A percentile compares a stretch with the other conserved stretches of the same genome.
Conservation (phyloP, 139 green algal genomes). For the Closterium sp. region DNA sequence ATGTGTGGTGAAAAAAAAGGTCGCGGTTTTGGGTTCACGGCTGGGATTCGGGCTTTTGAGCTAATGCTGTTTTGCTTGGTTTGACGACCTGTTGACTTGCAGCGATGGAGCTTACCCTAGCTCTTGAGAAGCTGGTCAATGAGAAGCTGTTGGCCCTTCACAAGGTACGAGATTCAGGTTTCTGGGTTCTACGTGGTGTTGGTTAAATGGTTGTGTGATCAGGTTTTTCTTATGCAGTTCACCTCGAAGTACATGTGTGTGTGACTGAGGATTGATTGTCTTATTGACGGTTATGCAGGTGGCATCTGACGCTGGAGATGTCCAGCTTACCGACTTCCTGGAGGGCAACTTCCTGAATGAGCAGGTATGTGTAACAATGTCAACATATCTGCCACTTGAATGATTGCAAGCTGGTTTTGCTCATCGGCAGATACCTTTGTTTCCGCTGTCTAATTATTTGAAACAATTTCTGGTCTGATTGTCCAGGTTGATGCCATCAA, state of each 20-base stretch:
- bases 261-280: neutral
- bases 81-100: conserved; percentile 7
- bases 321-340: neutral
- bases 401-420: too few species aligned
- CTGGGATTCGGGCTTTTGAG: neutral
- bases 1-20: neutral
- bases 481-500: conserved; percentile 70
- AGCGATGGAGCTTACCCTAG: conserved; percentile 85
- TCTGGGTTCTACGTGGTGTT: too few species aligned
- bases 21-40: neutral
- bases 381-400: too few species aligned
- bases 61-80: neutral
- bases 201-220: too few species aligned
- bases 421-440: too few species aligned
- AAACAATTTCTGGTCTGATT: too few species aligned
- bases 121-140: conserved; percentile 96
- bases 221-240: too few species aligned
- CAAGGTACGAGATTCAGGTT: conserved; percentile 16
- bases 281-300: neutral
- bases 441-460: too few species aligned
- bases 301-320: neutral
- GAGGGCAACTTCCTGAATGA: neutral
- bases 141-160: conserved; percentile 78
- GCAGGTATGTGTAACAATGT: neutral
- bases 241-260: too few species aligned